Evolutionary conservation across 768 basidiomycete species (phyloP).

Genomic region (Porpolomopsis calyptriformis): DNA sequence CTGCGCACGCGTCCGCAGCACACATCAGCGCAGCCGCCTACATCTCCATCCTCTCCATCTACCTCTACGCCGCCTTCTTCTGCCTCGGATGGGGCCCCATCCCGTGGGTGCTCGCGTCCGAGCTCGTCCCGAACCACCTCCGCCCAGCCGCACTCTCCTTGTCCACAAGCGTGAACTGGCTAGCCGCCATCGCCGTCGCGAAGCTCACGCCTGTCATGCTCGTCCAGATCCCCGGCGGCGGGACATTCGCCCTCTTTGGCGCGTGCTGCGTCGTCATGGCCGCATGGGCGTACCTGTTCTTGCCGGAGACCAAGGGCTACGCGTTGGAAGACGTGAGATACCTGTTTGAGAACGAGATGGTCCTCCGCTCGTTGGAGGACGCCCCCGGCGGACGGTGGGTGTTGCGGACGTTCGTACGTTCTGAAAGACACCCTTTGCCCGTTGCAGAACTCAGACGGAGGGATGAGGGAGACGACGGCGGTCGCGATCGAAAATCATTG

Average conservation of each 20-base stretch:
- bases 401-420: too few relatives aligned
- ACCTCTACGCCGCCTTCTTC: constrained; percentile 82
- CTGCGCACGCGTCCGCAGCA: constrained; percentile 38
- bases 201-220: not conserved
- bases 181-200: not conserved
- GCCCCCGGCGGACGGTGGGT: constrained; percentile 31
- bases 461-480: not conserved
- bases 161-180: not conserved
- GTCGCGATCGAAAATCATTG: not conserved
- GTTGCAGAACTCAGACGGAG: constrained; percentile 17
- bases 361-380: constrained; percentile 28
- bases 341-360: constrained; percentile 31
- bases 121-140: constrained; percentile 61
- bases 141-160: not conserved
- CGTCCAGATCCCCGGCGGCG: constrained; percentile 22
- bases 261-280: constrained; percentile 32
- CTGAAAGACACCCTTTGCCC: constrained; percentile 14
- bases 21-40: constrained; percentile 77
- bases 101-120: constrained; percentile 54
- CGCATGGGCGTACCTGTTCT: constrained; percentile 32
- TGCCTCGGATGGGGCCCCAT: constrained; percentile 66
- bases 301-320: constrained; percentile 38
- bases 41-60: constrained; percentile 30
- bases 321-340: constrained; percentile 37
- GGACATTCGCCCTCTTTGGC: constrained; percentile 35